Conservation (phyloP, 148 eudicot genomes). For the Rhododendron kiyosumense region DNA sequence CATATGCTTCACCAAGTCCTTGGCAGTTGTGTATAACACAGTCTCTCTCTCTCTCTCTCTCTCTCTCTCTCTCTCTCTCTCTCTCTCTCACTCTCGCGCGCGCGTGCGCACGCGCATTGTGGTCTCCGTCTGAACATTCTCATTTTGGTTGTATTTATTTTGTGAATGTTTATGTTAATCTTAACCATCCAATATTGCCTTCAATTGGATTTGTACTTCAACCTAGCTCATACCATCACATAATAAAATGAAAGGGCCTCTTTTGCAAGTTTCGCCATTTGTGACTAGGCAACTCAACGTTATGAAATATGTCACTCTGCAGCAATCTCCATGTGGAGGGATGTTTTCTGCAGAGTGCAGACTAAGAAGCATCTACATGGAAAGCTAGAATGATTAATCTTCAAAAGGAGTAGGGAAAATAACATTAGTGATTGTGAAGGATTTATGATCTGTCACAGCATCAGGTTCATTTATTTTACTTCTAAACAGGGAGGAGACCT, state of each 20-base stretch:
- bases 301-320: neutral
- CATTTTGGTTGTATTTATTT: neutral
- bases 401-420: neutral
- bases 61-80: too few relatives aligned
- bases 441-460: neutral
- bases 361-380: neutral
- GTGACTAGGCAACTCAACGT: neutral
- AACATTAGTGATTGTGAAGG: neutral
- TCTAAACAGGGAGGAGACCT: slow-evolving; percentile 29
- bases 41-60: neutral
- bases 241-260: neutral
- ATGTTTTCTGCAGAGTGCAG: neutral
- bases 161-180: neutral
- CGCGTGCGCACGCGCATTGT: neutral
- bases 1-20: neutral
- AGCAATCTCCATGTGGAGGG: neutral
- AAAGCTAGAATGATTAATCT: neutral
- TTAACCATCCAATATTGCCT: neutral
- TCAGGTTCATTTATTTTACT: neutral
- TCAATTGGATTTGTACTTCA: neutral
- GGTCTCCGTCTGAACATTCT: neutral
- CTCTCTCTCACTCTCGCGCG: neutral
- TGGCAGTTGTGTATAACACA: neutral
- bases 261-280: neutral
- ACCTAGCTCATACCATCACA: neutral